Percentiles rank a stretch among this genome's conserved stretches.
Conservation (phyloP, 2,329 filamentous ascomycete species). For the Pseudogymnoascus sp. region DNA sequence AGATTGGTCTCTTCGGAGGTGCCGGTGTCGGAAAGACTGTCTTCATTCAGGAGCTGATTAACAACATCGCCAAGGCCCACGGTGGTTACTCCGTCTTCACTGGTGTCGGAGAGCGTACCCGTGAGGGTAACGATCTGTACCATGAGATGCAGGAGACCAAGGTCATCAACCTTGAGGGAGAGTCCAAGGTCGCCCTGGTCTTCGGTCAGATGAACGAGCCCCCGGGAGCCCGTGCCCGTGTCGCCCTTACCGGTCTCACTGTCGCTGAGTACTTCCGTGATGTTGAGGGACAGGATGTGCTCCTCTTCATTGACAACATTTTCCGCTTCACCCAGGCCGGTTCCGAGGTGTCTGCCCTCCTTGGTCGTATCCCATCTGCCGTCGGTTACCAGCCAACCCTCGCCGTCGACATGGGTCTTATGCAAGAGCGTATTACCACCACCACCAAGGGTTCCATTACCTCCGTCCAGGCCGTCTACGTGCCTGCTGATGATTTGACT, state of each 20-base stretch:
- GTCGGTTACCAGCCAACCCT: slow-evolving; percentile 99
- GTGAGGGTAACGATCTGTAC: slow-evolving; percentile 99
- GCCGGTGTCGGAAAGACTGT: slow-evolving; percentile 99
- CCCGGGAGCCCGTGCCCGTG: slow-evolving; percentile 98
- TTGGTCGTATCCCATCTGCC: slow-evolving; percentile 99
- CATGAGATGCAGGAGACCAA: slow-evolving; percentile 99
- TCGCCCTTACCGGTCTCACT: slow-evolving; percentile 85
- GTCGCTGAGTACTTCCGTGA: slow-evolving; percentile 79
- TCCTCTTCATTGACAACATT: slow-evolving; percentile 99
- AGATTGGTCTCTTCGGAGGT: slow-evolving; percentile 99
- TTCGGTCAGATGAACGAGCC: slow-evolving; percentile 99
- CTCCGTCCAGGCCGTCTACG: slow-evolving; percentile 99
- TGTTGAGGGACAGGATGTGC: slow-evolving; percentile 80
- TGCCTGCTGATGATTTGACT: slow-evolving; percentile 99
- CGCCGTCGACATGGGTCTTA: slow-evolving; percentile 96
- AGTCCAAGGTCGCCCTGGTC: slow-evolving; percentile 98
- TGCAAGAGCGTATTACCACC: slow-evolving; percentile 99
- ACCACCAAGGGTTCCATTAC: slow-evolving; percentile 99
- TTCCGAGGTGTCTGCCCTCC: slow-evolving; percentile 98
- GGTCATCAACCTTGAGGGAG: slow-evolving; percentile 98
- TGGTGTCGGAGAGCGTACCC: slow-evolving; percentile 99
- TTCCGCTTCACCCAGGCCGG: slow-evolving; percentile 99
- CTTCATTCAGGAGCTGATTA: slow-evolving; percentile 99
- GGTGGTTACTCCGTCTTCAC: slow-evolving; percentile 99
- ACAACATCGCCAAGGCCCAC: slow-evolving; percentile 99